Conservation (phyloP, 2,329 filamentous ascomycete genomes). For the Elsinoe batatas region DNA sequence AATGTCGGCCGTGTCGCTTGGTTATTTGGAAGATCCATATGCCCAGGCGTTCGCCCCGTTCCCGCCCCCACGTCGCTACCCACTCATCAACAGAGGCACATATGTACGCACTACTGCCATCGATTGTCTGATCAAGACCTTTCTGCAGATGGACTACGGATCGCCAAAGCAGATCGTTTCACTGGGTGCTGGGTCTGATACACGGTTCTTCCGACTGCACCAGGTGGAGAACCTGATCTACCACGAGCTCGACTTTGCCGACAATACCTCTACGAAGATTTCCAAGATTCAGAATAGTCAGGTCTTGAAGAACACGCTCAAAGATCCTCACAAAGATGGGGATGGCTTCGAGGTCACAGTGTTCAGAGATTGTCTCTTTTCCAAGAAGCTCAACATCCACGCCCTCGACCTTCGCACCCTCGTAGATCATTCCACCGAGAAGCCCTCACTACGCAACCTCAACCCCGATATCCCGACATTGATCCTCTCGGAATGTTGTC, state of each 20-base stretch:
- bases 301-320: slow-evolving; percentile 21
- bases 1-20: slow-evolving; percentile 74
- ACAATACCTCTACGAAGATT: slow-evolving; percentile 61
- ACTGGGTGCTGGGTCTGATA: slow-evolving; percentile 88
- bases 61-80: slow-evolving; percentile 55
- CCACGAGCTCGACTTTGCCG: slow-evolving; percentile 84
- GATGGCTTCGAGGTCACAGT: slow-evolving; percentile 29
- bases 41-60: slow-evolving; percentile 57
- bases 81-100: slow-evolving; percentile 95
- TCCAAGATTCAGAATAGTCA: slow-evolving; percentile 27
- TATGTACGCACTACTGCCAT: slow-evolving; percentile 81
- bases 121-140: slow-evolving; percentile 63
- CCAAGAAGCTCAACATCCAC: slow-evolving; percentile 44
- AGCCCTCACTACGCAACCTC: slow-evolving; percentile 32
- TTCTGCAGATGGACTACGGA: slow-evolving; percentile 44
- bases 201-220: slow-evolving; percentile 69
- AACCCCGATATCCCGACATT: slow-evolving; percentile 61
- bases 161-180: slow-evolving; percentile 70
- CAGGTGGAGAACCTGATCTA: slow-evolving; percentile 52
- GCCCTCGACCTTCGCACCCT: slow-evolving; percentile 54
- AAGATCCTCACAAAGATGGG: slow-evolving; percentile 2
- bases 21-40: slow-evolving; percentile 76
- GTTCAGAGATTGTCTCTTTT: slow-evolving; percentile 35
- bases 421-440: slow-evolving; percentile 17
- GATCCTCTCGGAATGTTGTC: slow-evolving; percentile 86